These are phyloP conservation scores for Cylindrodendrum hubeiense DNA, from an alignment of 2,329 filamentous ascomycete genomes.

Conservation along the genomic window DNA sequence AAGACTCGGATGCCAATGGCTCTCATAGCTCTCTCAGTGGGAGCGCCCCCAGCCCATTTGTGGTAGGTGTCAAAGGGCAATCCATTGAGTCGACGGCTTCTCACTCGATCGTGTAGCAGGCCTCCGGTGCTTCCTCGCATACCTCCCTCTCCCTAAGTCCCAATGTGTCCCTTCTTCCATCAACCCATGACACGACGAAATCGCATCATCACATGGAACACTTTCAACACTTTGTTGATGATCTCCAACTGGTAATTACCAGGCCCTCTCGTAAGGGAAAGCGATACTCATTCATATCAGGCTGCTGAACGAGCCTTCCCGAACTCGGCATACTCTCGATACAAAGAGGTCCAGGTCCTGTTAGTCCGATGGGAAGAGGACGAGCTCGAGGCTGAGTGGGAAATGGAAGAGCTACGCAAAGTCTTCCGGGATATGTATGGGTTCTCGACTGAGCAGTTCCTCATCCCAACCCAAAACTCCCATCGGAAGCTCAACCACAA, in stretches of 20 bases:
- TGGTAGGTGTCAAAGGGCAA: slow-evolving; percentile 27
- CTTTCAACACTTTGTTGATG: slow-evolving; percentile 36
- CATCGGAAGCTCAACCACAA: slow-evolving; percentile 42
- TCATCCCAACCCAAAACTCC: slow-evolving; percentile 41
- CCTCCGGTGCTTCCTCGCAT: slow-evolving; percentile 43
- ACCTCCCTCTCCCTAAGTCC: slow-evolving; percentile 41
- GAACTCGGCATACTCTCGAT: slow-evolving; percentile 43
- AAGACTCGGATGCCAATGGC: slow-evolving; percentile 29
- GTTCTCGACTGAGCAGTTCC: slow-evolving; percentile 38
- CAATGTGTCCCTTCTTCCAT: slow-evolving; percentile 35
- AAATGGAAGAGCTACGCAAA: slow-evolving; percentile 37
- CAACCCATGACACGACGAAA: slow-evolving; percentile 43
- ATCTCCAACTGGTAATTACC: slow-evolving; percentile 36
- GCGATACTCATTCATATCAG: slow-evolving; percentile 27
- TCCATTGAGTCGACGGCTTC: neutral
- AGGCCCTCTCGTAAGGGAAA: neutral
- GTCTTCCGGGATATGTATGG: slow-evolving; percentile 39
- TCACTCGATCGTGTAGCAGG: slow-evolving; percentile 32
- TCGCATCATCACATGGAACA: slow-evolving; percentile 44
- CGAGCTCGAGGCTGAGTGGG: slow-evolving; percentile 41
- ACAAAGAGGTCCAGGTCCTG: slow-evolving; percentile 41
- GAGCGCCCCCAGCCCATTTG: slow-evolving; percentile 40
- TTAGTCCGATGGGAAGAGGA: slow-evolving; percentile 45
- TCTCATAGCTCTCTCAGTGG: slow-evolving; percentile 42
- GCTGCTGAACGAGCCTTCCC: slow-evolving; percentile 42